Conservation (phyloP, 768 basidiomycete genomes). For the Hygrocybe punicea region DNA sequence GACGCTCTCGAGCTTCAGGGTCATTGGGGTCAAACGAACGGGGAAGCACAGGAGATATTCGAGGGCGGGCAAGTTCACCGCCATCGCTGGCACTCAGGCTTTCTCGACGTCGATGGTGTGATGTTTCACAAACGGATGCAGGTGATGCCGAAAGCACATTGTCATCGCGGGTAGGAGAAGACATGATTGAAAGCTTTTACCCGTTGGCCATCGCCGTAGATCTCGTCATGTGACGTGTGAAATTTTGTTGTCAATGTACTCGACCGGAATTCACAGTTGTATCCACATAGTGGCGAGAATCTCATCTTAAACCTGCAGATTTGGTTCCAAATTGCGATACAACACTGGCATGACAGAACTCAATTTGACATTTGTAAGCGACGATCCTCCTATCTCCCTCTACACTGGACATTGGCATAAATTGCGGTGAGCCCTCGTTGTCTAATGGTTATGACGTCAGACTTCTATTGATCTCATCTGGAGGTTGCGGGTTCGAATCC, state of each 20-base stretch:
- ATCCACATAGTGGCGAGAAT: too few relatives aligned
- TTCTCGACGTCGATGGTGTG: slow-evolving; percentile 39
- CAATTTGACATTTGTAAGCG: too few relatives aligned
- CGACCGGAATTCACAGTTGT: too few relatives aligned
- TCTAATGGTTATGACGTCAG: slow-evolving; percentile 92
- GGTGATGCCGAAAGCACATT: slow-evolving; percentile 41
- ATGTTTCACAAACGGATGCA: slow-evolving; percentile 37
- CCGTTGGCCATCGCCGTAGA: not conserved
- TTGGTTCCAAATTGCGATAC: too few relatives aligned
- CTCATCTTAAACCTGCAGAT: too few relatives aligned
- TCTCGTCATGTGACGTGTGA: not conserved
- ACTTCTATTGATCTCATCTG: slow-evolving; percentile 69
- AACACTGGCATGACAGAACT: too few relatives aligned
- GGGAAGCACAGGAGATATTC: slow-evolving; percentile 59
- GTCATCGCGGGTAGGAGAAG: slow-evolving; percentile 37
- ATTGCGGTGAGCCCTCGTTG: slow-evolving; percentile 57
- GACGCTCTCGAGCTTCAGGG: slow-evolving; percentile 76
- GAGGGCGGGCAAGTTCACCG: slow-evolving; percentile 42
- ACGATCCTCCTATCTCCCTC: too few relatives aligned
- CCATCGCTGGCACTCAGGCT: slow-evolving; percentile 41
- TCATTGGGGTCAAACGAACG: slow-evolving; percentile 68
- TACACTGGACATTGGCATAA: too few relatives aligned
- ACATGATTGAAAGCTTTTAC: slow-evolving; percentile 25
- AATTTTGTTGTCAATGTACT: too few relatives aligned
- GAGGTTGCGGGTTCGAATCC: slow-evolving; percentile 87